A percentile compares a stretch with the other conserved stretches of the same genome.
phyloP scores from a whole-genome alignment of 768 basidiomycete species.

The Cystobasidium tubakii region DNA sequence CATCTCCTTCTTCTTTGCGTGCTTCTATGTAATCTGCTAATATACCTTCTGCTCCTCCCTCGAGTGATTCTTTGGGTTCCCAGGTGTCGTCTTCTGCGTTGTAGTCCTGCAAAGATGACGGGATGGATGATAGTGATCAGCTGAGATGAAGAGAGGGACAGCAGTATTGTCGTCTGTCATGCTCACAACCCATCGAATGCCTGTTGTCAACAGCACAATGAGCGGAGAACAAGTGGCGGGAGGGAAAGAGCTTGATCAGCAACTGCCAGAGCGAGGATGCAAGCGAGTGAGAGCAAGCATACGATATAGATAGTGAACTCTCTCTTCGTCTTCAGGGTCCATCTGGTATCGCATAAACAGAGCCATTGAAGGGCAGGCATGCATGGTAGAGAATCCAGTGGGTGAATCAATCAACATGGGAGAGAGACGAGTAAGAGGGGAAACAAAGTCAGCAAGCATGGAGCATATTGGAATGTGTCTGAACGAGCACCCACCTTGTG shows the following conservation, averaged over 20 bases:
- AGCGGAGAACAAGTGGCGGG: not conserved
- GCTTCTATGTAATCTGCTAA: not conserved
- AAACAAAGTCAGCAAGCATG: not conserved
- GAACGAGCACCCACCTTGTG: not conserved
- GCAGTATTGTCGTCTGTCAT: too few relatives aligned
- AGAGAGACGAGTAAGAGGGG: not conserved
- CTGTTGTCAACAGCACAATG: not conserved
- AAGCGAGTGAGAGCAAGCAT: not conserved
- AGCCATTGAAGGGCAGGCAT: not conserved
- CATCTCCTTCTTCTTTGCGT: not conserved
- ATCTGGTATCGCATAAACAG: not conserved
- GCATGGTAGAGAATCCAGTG: not conserved
- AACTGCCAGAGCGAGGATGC: not conserved
- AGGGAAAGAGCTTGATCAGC: not conserved
- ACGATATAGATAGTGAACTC: not conserved
- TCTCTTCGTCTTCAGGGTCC: not conserved
- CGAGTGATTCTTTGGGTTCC: not conserved
- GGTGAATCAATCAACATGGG: not conserved
- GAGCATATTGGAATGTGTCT: not conserved
- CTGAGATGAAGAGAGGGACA: too few relatives aligned
- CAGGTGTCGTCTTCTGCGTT: not conserved
- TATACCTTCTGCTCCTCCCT: not conserved
- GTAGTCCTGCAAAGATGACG: not conserved
- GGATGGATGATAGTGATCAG: too few relatives aligned
- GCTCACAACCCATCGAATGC: conserved; percentile 3